Percentiles rank a stretch among this genome's conserved stretches.
Conservation (phyloP, 164 flowering plant species). For the Annona cherimola region DNA sequence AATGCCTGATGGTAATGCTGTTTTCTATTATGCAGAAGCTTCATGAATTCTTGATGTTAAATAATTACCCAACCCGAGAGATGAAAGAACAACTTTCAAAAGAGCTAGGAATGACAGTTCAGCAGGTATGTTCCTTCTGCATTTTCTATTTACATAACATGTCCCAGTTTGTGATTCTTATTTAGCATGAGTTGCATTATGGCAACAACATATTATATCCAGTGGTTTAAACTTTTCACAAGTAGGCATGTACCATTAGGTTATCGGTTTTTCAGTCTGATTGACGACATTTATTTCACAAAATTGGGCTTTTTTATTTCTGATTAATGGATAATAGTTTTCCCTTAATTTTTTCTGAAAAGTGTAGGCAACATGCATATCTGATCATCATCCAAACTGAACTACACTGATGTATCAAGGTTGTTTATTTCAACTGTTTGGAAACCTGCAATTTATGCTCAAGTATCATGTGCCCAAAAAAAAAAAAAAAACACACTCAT, state of each 20-base stretch:
- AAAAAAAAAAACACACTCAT: no score
- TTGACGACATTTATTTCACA: not conserved
- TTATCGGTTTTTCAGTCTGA: not conserved
- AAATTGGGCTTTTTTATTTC: not conserved
- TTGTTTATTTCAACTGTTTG: no score
- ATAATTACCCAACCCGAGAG: slow-evolving; percentile 59
- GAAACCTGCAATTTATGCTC: no score
- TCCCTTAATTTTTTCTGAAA: not conserved
- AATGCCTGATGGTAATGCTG: not conserved
- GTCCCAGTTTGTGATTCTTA: not conserved
- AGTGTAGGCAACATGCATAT: no score
- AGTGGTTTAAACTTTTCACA: not conserved
- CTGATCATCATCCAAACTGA: no score
- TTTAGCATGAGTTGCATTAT: not conserved
- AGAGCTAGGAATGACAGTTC: slow-evolving; percentile 51
- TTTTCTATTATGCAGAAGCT: slow-evolving; percentile 55
- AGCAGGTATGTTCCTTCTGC: slow-evolving; percentile 39
- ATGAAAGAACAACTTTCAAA: slow-evolving; percentile 52
- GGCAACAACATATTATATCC: not conserved
- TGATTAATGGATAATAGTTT: not conserved
- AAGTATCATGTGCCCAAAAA: no score
- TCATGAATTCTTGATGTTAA: slow-evolving; percentile 42
- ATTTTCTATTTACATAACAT: not conserved
- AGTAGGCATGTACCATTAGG: not conserved
- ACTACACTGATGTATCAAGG: no score